These are phyloP conservation scores for Coemansia sp. DNA, from an alignment of 192 early-diverging fungal genomes.

Conservation along the genomic window DNA sequence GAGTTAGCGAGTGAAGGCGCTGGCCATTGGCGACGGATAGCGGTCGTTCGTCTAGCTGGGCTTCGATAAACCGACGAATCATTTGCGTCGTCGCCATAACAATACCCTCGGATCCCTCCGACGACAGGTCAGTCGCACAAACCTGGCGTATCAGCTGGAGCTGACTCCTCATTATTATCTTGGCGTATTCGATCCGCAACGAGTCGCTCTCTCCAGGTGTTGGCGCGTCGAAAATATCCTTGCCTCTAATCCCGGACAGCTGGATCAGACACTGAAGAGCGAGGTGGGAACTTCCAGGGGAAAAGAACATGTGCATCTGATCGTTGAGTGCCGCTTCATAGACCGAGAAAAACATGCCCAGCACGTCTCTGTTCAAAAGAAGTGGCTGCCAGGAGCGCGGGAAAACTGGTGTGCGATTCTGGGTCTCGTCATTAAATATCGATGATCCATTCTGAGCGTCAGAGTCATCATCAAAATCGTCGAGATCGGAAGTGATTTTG, in stretches of 20 bases:
- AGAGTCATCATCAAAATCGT: background rate
- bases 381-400: constrained; percentile 39
- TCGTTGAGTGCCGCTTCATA: constrained; percentile 48
- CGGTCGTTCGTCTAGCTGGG: constrained; percentile 44
- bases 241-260: constrained; percentile 47
- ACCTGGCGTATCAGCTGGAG: constrained; percentile 46
- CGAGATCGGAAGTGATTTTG: background rate
- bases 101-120: constrained; percentile 42
- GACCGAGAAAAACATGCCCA: constrained; percentile 45
- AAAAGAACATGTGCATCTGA: constrained; percentile 51
- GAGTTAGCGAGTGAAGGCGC: constrained; percentile 33
- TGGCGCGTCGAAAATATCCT: constrained; percentile 28
- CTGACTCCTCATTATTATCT: constrained; percentile 43
- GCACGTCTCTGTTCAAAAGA: constrained; percentile 39
- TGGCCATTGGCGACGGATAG: constrained; percentile 19
- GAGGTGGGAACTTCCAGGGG: constrained; percentile 47
- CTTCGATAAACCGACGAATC: constrained; percentile 50
- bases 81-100: constrained; percentile 52
- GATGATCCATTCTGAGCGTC: constrained; percentile 25
- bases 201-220: constrained; percentile 20
- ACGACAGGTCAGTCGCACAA: constrained; percentile 41
- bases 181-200: constrained; percentile 38
- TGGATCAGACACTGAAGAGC: constrained; percentile 51
- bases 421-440: constrained; percentile 27
- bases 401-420: constrained; percentile 43